These are phyloP conservation scores for Leccinum fibrillosum DNA, from an alignment of 768 basidiomycete species.

Conservation along the genomic window DNA sequence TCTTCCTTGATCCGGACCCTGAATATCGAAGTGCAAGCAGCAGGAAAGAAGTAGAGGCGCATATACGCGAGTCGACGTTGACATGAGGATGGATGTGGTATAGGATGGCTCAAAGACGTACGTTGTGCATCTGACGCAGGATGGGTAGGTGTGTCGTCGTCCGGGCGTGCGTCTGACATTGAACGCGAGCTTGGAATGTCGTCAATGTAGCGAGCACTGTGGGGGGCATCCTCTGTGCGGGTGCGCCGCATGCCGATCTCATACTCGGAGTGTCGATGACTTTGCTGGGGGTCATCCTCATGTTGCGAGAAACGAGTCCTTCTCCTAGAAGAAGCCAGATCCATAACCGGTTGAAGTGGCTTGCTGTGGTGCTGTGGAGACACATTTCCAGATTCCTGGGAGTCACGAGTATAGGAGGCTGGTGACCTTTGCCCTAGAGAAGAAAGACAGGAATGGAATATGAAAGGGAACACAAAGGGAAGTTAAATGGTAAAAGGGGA, in stretches of 20 bases:
- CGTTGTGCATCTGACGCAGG: constrained; percentile 33
- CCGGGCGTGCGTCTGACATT: constrained; percentile 16
- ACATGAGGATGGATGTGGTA: constrained; percentile 27
- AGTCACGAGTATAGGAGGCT: constrained; percentile 30
- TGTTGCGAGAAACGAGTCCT: constrained; percentile 25
- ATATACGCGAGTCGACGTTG: constrained; percentile 26
- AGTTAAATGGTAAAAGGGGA: constrained; percentile 28
- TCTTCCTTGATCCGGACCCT: constrained; percentile 32
- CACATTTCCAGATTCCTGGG: constrained; percentile 19
- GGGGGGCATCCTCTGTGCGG: constrained; percentile 19
- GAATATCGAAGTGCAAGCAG: constrained; percentile 17
- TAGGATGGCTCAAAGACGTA: constrained; percentile 35
- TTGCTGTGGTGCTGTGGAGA: constrained; percentile 13
- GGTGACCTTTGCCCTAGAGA: constrained; percentile 43
- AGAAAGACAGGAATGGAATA: constrained; percentile 32
- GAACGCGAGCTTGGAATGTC: constrained; percentile 19
- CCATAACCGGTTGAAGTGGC: constrained; percentile 12
- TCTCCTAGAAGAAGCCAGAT: constrained; percentile 7
- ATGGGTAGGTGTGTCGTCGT: constrained; percentile 16
- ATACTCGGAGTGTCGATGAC: constrained; percentile 12
- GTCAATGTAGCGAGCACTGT: constrained; percentile 13
- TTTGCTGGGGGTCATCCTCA: constrained; percentile 11
- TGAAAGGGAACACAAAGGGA: constrained; percentile 28
- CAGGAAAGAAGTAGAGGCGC: constrained; percentile 17
- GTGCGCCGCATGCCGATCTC: constrained; percentile 18